Evolutionary conservation across 495 filamentous ascomycete species (phyloP).

Genomic region (Trichoderma gamsii): DNA sequence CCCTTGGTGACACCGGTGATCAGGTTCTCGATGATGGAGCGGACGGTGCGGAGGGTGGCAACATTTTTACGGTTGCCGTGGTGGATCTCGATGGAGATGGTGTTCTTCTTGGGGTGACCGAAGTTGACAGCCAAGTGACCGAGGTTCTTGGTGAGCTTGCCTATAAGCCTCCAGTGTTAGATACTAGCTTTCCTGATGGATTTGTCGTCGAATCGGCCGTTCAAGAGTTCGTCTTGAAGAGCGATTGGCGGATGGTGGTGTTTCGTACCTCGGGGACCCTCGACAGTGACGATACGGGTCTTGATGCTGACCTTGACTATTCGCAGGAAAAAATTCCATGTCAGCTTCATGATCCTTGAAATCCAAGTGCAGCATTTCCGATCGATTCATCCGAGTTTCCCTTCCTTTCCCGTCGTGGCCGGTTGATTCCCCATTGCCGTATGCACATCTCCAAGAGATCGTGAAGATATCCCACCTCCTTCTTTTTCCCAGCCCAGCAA

Average conservation of each 20-base stretch:
- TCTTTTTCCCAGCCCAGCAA: constrained; percentile 11
- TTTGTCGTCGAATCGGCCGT: neutral
- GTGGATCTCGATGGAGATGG: constrained; percentile 94
- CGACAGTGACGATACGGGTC: constrained; percentile 89
- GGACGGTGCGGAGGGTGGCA: constrained; percentile 95
- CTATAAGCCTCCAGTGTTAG: constrained; percentile 36
- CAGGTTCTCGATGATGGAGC: constrained; percentile 94
- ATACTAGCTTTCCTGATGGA: constrained; percentile 19
- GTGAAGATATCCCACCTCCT: neutral
- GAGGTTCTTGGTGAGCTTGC: constrained; percentile 93
- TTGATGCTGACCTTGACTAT: constrained; percentile 94
- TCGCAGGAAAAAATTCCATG: constrained; percentile 14
- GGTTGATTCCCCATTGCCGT: constrained; percentile 19
- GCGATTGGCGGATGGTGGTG: constrained; percentile 6
- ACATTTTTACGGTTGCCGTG: constrained; percentile 96
- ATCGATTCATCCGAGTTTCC: neutral
- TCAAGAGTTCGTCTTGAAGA: neutral
- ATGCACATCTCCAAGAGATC: neutral
- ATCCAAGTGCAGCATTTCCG: neutral
- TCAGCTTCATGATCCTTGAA: neutral
- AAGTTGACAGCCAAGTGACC: constrained; percentile 95
- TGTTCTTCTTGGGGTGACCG: constrained; percentile 67
- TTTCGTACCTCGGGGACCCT: constrained; percentile 75
- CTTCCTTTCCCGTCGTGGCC: neutral
- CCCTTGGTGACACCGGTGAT: constrained; percentile 96